Evolutionary conservation across 1,284 basidiomycete genomes (phyloP), one percentile per base, ranked within the genome.

Genomic region (Mycosarcoma maydis): DNA sequence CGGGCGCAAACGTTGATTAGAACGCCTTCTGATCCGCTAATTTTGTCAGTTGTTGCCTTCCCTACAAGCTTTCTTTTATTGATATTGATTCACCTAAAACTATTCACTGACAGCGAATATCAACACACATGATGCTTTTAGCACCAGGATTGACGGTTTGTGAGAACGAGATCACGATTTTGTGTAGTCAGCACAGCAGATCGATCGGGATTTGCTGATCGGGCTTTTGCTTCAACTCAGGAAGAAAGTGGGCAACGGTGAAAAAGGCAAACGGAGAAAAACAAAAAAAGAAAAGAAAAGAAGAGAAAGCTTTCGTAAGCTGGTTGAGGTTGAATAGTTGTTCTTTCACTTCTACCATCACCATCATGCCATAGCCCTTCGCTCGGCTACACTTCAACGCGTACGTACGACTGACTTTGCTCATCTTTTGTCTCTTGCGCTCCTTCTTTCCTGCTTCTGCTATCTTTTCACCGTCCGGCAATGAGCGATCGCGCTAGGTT

Each of bases 401-500:
- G 27, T 29, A 29, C 13, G 27, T 29, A 29, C 13, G 6, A 29
- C n/a, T 29, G 27, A 29, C 27, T 29, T 29, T 13, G 7, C 27
- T 29, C n/a, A n/a, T n/a, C n/a, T n/a, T n/a, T n/a, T n/a, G n/a
- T n/a, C n/a, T n/a, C n/a, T n/a, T n/a, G n/a, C n/a, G n/a, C n/a
- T n/a, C n/a, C n/a, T n/a, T n/a, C n/a, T n/a, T n/a, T n/a, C n/a
- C n/a, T n/a, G n/a, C n/a, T n/a, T n/a, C n/a, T n/a, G n/a, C n/a
- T n/a, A n/a, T n/a, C n/a, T n/a, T n/a, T n/a, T n/a, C n/a, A n/a
- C n/a, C n/a, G 10, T 34, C 59, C 68, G 68, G 68, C 68, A 71
- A 71, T 71, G 68, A 71, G 61, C 56, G 68, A 71, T 61, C 68
- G 68, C 68, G 68, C 68, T 66, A 71, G 68, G 68, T 71, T 66